Conservation (phyloP, 2,329 filamentous ascomycete species). For the Mycocentrospora acerina region DNA sequence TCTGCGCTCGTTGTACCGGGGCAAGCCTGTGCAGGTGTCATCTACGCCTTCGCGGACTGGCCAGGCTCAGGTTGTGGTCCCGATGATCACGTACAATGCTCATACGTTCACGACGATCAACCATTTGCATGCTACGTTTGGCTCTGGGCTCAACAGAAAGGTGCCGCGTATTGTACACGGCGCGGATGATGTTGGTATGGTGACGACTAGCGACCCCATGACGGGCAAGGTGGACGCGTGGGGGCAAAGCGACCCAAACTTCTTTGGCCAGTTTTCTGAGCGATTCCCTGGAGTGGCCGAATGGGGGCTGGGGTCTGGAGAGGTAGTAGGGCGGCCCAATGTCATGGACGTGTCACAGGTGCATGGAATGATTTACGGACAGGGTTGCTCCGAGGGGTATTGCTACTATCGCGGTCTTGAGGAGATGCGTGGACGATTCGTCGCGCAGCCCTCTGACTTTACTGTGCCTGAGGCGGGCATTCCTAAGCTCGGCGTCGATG, state of each 20-base stretch:
- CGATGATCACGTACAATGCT: constrained; percentile 82
- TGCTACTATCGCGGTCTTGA: constrained; percentile 73
- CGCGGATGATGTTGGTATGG: constrained; percentile 72
- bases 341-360: constrained; percentile 87
- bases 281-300: constrained; percentile 70
- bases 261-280: constrained; percentile 77
- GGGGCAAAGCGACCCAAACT: constrained; percentile 75
- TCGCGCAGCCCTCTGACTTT: constrained; percentile 62
- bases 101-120: constrained; percentile 78
- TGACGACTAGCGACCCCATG: constrained; percentile 79
- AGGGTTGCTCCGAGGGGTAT: constrained; percentile 81
- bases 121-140: constrained; percentile 76
- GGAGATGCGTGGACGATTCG: constrained; percentile 75
- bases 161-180: constrained; percentile 81
- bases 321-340: constrained; percentile 74
- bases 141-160: constrained; percentile 66
- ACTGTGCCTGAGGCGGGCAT: constrained; percentile 70
- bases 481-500: constrained; percentile 69
- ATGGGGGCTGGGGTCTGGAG: constrained; percentile 77
- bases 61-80: constrained; percentile 66
- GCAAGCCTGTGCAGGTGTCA: constrained; percentile 67
- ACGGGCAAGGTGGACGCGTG: constrained; percentile 76
- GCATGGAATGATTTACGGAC: constrained; percentile 80
- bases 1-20: constrained; percentile 75
- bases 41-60: constrained; percentile 55